Evolutionary conservation across 768 basidiomycete genomes (phyloP), one percentile per base, ranked within the genome.

Genomic region (Xerocomellus chrysenteron): DNA sequence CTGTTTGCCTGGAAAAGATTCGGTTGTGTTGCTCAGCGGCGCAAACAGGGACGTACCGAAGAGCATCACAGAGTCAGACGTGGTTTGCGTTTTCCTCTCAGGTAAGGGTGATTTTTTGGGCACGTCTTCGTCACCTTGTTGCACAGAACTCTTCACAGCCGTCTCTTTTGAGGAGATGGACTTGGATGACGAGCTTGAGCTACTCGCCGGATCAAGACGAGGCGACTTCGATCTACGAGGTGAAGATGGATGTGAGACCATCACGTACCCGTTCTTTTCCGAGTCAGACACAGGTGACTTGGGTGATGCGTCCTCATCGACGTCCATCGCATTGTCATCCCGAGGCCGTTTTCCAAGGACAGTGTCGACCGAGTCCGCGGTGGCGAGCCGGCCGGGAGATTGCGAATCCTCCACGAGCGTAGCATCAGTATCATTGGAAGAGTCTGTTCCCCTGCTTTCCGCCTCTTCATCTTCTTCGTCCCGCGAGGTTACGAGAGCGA

Each of bases 401-500:
- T 78, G 75, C 42, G 75, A 83, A 68, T 92, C 91, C 55, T 94
- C 92, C 48, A 94, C 92, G 33, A 94, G 80, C 13, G 92, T 94
- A 16, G 91, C 91, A 70, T 93, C 91, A 1, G 90, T 92, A 66
- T 92, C 91, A 59, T 92, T 89, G 21, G 91, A 92, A 21, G 87
- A 85, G 64, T 90, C 89, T 1, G 89, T 90, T 53, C 84, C 85
- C 53, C 85, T 80, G 60, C 82, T 82, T 57, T 87, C 87, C 30
- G 78, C 80, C 59, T 89, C 88, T 57, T 90, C 90, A 58, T 92
- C 90, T 70, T 92, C 89, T 69, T 95, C 94, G 58, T 94, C 93
- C 65, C 91, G 84, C 3, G 90, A 89, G 6, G 94, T 94, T 35
- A 95, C 87, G 19, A 97, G 81, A 0, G 94, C 94, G 21, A 96